Evolutionary conservation across 768 basidiomycete species (phyloP).

Genomic region (Lactifluus subvellereus): DNA sequence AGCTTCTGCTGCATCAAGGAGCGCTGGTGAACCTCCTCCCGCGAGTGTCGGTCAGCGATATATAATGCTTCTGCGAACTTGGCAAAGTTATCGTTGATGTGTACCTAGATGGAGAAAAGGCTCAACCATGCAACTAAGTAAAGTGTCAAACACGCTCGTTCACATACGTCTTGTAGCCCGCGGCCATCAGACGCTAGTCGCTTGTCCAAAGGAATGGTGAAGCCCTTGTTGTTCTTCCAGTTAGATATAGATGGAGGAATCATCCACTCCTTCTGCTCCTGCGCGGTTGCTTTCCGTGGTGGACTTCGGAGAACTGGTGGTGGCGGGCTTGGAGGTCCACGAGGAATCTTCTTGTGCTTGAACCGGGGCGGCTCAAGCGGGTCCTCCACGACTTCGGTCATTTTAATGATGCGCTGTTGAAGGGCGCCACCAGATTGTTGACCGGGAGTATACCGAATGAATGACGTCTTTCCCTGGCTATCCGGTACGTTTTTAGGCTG

Average conservation of each 20-base stretch:
- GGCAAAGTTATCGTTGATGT: constrained; percentile 99
- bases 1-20: constrained; percentile 97
- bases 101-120: constrained; percentile 49
- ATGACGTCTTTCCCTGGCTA: constrained; percentile 74
- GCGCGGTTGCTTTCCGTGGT: constrained; percentile 90
- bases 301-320: constrained; percentile 94
- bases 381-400: constrained; percentile 97
- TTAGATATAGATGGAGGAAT: constrained; percentile 99
- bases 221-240: constrained; percentile 99
- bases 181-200: constrained; percentile 97
- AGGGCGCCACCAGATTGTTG: constrained; percentile 71
- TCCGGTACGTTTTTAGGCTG: constrained; percentile 95
- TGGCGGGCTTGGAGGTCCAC: constrained; percentile 93
- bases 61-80: constrained; percentile 97
- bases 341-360: constrained; percentile 98
- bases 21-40: constrained; percentile 96
- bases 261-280: constrained; percentile 99
- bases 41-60: constrained; percentile 93
- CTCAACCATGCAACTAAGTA: neutral
- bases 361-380: constrained; percentile 95
- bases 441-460: constrained; percentile 95
- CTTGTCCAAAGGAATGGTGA: constrained; percentile 97
- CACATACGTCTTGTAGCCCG: constrained; percentile 90
- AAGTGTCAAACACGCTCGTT: neutral
- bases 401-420: constrained; percentile 97